Percentiles rank a stretch among this genome's conserved stretches.
phyloP scores from a whole-genome alignment of 177 flowering plant genomes.

The Vitis hybrid region DNA sequence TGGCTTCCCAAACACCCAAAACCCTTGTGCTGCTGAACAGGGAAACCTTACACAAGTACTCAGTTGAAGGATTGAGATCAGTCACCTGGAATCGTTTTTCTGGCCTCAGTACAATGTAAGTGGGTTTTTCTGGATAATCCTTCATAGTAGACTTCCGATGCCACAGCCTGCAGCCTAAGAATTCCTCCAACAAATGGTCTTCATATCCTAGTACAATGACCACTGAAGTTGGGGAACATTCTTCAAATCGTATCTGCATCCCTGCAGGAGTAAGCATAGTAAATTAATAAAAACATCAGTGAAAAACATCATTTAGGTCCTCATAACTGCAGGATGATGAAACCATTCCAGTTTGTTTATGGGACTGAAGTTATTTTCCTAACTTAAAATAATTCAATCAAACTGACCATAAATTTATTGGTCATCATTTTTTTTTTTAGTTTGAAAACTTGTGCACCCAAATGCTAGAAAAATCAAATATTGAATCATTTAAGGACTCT shows the following conservation, averaged over 20 bases:
- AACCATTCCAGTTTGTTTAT: no score
- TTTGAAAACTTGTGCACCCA: not conserved
- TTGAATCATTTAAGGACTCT: no score
- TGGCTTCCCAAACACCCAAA: constrained; percentile 48
- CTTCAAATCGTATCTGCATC: constrained; percentile 46
- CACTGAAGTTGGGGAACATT: constrained; percentile 37
- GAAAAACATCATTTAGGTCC: not conserved
- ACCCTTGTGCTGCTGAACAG: constrained; percentile 29
- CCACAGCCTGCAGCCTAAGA: constrained; percentile 54
- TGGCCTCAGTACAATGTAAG: constrained; percentile 39
- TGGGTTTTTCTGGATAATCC: constrained; percentile 47
- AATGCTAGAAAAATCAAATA: not conserved
- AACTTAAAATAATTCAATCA: not conserved
- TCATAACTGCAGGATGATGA: no score
- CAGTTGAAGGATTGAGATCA: constrained; percentile 47
- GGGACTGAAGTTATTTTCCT: no score
- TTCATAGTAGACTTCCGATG: constrained; percentile 36
- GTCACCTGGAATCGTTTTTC: constrained; percentile 38
- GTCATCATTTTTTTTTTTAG: no score
- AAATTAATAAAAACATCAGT: constrained; percentile 5
- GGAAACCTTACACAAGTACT: constrained; percentile 49
- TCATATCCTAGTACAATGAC: constrained; percentile 38
- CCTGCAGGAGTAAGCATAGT: constrained; percentile 19
- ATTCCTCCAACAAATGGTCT: constrained; percentile 21
- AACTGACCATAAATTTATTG: no score